phyloP scores from a whole-genome alignment of 768 basidiomycete species.

The Coprinopsis sp. region DNA sequence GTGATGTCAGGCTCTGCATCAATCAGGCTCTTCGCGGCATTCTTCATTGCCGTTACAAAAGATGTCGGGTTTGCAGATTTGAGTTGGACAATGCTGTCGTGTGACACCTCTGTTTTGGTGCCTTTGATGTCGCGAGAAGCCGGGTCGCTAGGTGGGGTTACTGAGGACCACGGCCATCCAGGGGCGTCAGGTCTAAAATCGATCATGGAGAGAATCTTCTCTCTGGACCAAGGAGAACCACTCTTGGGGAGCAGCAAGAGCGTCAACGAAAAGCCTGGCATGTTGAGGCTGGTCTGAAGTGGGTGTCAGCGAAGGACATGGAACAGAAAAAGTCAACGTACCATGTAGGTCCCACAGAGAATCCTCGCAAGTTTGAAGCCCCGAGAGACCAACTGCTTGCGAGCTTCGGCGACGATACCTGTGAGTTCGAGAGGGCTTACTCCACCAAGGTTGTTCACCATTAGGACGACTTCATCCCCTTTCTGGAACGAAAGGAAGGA shows the following conservation, averaged over 20 bases:
- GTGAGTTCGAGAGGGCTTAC: constrained; percentile 78
- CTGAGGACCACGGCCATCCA: constrained; percentile 82
- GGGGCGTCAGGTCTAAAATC: constrained; percentile 66
- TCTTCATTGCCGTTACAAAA: constrained; percentile 52
- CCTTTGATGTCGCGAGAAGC: constrained; percentile 11
- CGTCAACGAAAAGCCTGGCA: constrained; percentile 89
- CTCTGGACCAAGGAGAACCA: constrained; percentile 32
- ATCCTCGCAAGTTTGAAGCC: constrained; percentile 59
- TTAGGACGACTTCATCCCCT: constrained; percentile 67
- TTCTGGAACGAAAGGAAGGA: constrained; percentile 70
- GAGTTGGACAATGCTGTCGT: constrained; percentile 14
- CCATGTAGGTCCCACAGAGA: constrained; percentile 85
- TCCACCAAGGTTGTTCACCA: constrained; percentile 88
- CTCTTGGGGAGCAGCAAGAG: constrained; percentile 66
- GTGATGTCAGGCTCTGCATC: constrained; percentile 87
- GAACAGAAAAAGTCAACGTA: constrained; percentile 20
- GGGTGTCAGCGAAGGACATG: neutral
- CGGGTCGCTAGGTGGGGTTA: constrained; percentile 29
- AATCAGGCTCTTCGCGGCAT: constrained; percentile 64
- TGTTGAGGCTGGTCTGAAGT: constrained; percentile 78
- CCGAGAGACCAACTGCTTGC: constrained; percentile 47
- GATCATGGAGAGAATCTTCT: constrained; percentile 57
- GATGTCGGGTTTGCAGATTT: constrained; percentile 35
- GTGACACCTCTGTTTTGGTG: constrained; percentile 5
- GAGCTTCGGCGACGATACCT: constrained; percentile 61